Base-by-base conservation (phyloP, 1,139 yeast genomes). In the Candida sanyaensis region DNA sequence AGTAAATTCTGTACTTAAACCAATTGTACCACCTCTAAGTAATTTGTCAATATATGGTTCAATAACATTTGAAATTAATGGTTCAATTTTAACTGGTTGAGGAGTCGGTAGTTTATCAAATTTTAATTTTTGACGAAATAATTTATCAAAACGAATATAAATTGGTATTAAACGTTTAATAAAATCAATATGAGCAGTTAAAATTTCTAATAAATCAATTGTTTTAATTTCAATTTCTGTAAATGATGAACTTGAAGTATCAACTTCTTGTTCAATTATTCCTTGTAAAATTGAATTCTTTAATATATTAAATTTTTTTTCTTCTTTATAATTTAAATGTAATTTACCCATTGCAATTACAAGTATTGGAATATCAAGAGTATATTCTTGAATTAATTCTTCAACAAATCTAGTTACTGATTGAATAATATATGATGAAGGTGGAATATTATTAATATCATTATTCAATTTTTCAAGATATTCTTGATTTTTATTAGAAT, bases 181-280 rank as follows among this genome's bases (percentile, higher is more conserved):
- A 28, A 44, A 44, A 31, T 44, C 47, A 13, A 44, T 40, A 23
- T 44, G 47, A 23, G 42, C 47, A 6, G 44, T 44, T 11, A 44
- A 29, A 11, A 13, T 12, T 41, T 44, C 47, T 40, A 40, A 40
- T 12, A 44, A 13, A 8, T 44, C 47, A 24, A 44, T 30, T 12
- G 41, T n/a, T 27, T 36, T 39, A 26, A 36, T 23, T 27, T 44
- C 43, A 13, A 29, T 10, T 10, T 44, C 47, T 9, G 41, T 39
- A 21, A 44, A 44, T 11, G 47, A 44, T 13, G 33, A 11, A 29
- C 42, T 29, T 8, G 42, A 37, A n/a, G 47, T 44, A 28, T 37
- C 42, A 24, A 17, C 34, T 21, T 44, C 47, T 5, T 32, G 28
- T 29, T 39, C 42, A 10, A 36, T 10, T 6, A 44, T 44, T 17